Percentiles rank a stretch among this genome's conserved stretches.
These are phyloP conservation scores for Wallacemonas sp. DNA, from an alignment of 208 protist species.

Conservation along the genomic window DNA sequence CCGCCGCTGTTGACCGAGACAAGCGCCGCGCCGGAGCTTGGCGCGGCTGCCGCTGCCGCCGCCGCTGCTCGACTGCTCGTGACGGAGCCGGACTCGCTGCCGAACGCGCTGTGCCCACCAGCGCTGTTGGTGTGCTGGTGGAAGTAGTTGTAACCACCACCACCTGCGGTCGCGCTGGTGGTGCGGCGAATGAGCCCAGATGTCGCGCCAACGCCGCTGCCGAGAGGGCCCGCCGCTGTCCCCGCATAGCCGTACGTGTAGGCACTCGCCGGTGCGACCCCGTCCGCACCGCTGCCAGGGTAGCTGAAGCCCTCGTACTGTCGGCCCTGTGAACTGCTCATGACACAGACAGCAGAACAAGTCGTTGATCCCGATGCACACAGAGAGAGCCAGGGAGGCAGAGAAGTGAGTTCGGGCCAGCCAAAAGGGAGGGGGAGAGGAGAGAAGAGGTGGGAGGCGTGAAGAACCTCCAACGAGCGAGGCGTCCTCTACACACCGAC, in stretches of 20 bases:
- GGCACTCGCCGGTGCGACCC: neutral
- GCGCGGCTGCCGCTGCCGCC: neutral
- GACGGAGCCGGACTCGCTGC: slow-evolving; percentile 39
- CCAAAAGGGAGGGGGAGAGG: neutral
- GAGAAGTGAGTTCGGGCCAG: too few relatives aligned
- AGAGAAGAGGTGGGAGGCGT: too few relatives aligned
- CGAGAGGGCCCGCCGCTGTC: neutral
- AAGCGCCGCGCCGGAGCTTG: neutral
- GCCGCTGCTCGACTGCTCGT: neutral
- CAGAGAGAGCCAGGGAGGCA: neutral
- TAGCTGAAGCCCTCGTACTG: slow-evolving; percentile 27
- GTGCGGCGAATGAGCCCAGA: slow-evolving; percentile 32
- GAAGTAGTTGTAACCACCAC: slow-evolving; percentile 42
- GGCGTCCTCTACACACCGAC: too few relatives aligned
- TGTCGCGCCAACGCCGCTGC: neutral
- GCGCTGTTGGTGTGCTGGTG: slow-evolving; percentile 36
- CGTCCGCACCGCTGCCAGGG: slow-evolving; percentile 1
- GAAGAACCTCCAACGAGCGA: too few relatives aligned
- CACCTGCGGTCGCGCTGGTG: neutral
- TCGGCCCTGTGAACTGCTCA: slow-evolving; percentile 15
- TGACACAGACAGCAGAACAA: neutral
- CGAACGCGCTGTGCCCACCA: slow-evolving; percentile 36
- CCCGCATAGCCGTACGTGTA: slow-evolving; percentile 11
- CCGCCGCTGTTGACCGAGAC: slow-evolving; percentile 3
- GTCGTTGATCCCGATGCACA: neutral